Evolutionary conservation across 75 land plant species (phyloP).

Genomic region (Pseudotsuga menziesii): DNA sequence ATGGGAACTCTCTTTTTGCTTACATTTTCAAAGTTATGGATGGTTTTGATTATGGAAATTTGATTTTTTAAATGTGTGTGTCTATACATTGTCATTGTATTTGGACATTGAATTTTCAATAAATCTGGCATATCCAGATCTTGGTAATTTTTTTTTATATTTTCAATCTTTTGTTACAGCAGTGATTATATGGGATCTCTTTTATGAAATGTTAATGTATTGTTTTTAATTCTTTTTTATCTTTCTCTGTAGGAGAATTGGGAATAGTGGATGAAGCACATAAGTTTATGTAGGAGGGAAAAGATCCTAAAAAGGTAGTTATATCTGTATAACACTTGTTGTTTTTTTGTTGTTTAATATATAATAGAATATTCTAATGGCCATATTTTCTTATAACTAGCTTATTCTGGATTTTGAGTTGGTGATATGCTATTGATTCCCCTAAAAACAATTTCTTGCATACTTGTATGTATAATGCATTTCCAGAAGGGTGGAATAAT

Average conservation of each 20-base stretch:
- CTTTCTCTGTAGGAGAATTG: conserved; percentile 83
- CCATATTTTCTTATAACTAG: background rate
- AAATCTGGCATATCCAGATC: background rate
- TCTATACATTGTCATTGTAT: too few species aligned
- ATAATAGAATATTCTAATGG: background rate
- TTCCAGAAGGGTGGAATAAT: too few species aligned
- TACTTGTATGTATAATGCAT: too few species aligned
- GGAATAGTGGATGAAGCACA: conserved; percentile 97
- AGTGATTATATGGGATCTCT: background rate
- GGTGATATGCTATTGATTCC: too few species aligned
- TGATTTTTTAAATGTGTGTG: too few species aligned
- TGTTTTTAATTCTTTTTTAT: background rate
- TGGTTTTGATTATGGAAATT: too few species aligned
- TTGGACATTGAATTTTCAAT: too few species aligned
- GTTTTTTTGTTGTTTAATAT: background rate
- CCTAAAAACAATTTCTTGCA: too few species aligned
- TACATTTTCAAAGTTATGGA: too few species aligned
- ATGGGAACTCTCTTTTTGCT: too few species aligned
- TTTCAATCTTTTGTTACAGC: too few species aligned
- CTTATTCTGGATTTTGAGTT: background rate
- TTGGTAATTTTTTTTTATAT: too few species aligned
- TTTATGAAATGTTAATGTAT: background rate
- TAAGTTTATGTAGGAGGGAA: conserved; percentile 90
- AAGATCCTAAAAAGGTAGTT: conserved; percentile 83
- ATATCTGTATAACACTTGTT: background rate